phyloP scores from a whole-genome alignment of 345 rosid species.

The Camelina sativa region DNA sequence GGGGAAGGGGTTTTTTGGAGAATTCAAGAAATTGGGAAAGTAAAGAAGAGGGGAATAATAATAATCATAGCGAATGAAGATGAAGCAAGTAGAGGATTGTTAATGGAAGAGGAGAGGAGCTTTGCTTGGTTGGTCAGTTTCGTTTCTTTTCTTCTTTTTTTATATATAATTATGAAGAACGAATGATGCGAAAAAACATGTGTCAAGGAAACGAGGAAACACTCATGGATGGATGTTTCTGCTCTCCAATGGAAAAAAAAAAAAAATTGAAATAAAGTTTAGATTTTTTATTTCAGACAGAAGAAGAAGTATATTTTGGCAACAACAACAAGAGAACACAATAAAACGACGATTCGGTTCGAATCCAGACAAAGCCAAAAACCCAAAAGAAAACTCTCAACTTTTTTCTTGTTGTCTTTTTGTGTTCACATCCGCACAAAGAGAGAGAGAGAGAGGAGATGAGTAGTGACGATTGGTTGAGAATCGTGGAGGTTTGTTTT shows the following conservation, averaged over 20 bases:
- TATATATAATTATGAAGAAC: background rate
- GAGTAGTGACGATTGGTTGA: conserved; percentile 33
- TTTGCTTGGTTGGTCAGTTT: conserved; percentile 48
- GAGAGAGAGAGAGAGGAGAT: background rate
- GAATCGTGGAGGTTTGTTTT: conserved; percentile 38
- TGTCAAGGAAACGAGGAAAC: conserved; percentile 47
- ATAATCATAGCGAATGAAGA: conserved; percentile 17
- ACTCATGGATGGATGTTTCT: conserved; percentile 31
- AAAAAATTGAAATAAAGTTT: background rate
- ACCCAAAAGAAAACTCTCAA: conserved; percentile 41
- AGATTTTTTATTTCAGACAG: background rate
- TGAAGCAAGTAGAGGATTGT: conserved; percentile 33
- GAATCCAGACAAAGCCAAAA: conserved; percentile 36
- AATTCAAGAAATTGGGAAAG: background rate
- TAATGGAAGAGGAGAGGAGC: conserved; percentile 18
- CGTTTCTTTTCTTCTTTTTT: background rate
- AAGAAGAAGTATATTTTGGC: background rate
- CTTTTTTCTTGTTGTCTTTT: conserved; percentile 41
- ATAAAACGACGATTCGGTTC: conserved; percentile 31
- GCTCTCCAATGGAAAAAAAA: background rate
- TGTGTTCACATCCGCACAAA: conserved; percentile 35
- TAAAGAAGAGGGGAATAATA: background rate
- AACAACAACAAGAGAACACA: conserved; percentile 5
- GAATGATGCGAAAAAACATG: conserved; percentile 49
- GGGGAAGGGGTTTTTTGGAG: no score